Conservation (phyloP, 192 early-diverging fungal species). For the Coemansia sp. region DNA sequence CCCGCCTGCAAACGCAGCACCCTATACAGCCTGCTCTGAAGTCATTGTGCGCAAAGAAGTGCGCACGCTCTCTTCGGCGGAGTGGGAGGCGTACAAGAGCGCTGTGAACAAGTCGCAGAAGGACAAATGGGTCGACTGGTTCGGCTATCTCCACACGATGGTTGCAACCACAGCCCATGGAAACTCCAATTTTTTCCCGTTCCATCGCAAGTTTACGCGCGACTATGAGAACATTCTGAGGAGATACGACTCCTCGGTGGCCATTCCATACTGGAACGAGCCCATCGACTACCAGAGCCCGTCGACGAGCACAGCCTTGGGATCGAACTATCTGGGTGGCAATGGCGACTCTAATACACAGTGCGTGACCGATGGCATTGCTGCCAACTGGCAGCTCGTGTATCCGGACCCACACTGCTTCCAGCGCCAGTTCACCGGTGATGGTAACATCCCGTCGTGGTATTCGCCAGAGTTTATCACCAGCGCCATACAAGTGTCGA, state of each 20-base stretch:
- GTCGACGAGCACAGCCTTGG: constrained; percentile 16
- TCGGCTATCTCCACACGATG: constrained; percentile 42
- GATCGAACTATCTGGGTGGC: constrained; percentile 50
- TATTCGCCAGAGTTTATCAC: constrained; percentile 48
- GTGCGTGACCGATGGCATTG: constrained; percentile 36
- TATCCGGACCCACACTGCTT: constrained; percentile 37
- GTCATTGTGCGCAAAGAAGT: constrained; percentile 51
- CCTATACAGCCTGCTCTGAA: constrained; percentile 22
- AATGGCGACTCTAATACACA: constrained; percentile 27
- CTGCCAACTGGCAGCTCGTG: constrained; percentile 18
- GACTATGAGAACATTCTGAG: constrained; percentile 58
- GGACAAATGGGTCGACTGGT: constrained; percentile 52
- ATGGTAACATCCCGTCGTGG: constrained; percentile 26
- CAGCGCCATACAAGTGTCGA: constrained; percentile 28
- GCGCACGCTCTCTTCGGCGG: constrained; percentile 36
- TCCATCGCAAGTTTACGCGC: constrained; percentile 56
- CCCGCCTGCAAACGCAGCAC: constrained; percentile 33
- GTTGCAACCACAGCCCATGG: constrained; percentile 33
- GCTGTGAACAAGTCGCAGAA: constrained; percentile 31
- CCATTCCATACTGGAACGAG: constrained; percentile 53
- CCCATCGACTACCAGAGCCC: constrained; percentile 53
- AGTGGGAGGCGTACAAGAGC: constrained; percentile 41
- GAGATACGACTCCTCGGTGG: constrained; percentile 40
- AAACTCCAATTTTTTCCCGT: constrained; percentile 50
- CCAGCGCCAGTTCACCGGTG: constrained; percentile 35